Conservation (phyloP, 164 flowering plant genomes). For the Piper longum region DNA sequence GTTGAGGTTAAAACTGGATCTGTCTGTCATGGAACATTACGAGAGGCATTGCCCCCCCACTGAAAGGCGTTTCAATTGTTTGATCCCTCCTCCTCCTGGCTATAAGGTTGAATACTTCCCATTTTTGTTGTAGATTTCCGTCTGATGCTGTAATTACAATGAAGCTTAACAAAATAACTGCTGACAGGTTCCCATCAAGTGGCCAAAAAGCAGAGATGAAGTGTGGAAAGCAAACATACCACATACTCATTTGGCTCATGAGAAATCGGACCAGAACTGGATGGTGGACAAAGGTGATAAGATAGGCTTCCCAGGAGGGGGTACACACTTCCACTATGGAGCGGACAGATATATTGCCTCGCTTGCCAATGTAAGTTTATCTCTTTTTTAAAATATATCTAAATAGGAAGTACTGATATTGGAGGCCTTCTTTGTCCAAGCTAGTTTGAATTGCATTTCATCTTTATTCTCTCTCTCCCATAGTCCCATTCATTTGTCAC, state of each 20-base stretch:
- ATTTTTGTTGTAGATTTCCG: neutral
- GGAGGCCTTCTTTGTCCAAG: neutral
- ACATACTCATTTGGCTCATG: constrained; percentile 85
- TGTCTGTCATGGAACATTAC: constrained; percentile 82
- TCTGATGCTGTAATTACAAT: neutral
- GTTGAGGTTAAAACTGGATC: constrained; percentile 69
- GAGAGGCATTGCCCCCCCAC: constrained; percentile 81
- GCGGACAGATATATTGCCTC: constrained; percentile 73
- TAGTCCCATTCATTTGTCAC: neutral
- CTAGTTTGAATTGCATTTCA: neutral
- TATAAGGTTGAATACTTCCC: constrained; percentile 49
- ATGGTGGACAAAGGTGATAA: constrained; percentile 90
- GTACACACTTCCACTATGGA: constrained; percentile 89
- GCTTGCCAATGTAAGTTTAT: constrained; percentile 59
- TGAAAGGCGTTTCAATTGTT: constrained; percentile 76
- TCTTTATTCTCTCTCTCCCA: neutral
- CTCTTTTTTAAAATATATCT: neutral
- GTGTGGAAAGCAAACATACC: constrained; percentile 92
- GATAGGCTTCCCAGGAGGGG: constrained; percentile 83
- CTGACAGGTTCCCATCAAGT: constrained; percentile 68
- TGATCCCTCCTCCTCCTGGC: constrained; percentile 86
- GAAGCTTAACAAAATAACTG: neutral
- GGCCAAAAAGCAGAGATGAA: constrained; percentile 92
- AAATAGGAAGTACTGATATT: neutral
- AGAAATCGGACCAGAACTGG: constrained; percentile 94